Base-by-base conservation (phyloP, 1,284 basidiomycete species). In the Meripilus lineatus region DNA sequence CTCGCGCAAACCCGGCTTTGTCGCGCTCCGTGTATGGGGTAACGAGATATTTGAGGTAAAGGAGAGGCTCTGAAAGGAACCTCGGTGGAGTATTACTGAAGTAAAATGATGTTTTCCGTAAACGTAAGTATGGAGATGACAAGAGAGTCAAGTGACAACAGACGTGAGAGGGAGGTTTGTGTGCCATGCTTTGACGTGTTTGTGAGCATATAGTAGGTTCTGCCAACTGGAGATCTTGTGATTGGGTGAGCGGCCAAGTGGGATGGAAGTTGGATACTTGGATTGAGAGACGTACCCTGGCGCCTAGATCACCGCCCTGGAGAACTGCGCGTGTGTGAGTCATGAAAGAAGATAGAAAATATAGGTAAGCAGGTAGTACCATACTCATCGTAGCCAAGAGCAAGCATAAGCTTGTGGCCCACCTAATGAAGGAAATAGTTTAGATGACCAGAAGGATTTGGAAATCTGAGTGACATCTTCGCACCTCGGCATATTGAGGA, bases 261-360 rank as follows among this genome's bases (percentile, higher is more conserved):
- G 11, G 38, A 26, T 2, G 24, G 23, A n/a, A 7, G 17, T 4
- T 35, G 6, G 6, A 22, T 43, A 10, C 10, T 34, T 15, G 4
- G 22, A 13, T 18, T 32, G 17, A 21, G 17, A 7, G 14, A 50
- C 64, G 41, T 43, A 71, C 71, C 14, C 54, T 32, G 42, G 55
- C 59, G 3, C 72, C 72, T 69, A 68, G 72, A 53, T 74, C 72
- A 8, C 72, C 72, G 15, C 71, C 72, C 54, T 74, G 70, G 1
- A 66, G 64, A 1, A 74, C 71, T 72, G 37, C 13, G 3, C n/a
- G 3, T 6, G n/a, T 33, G 22, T 23, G 7, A 23, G 11, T 35
- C 18, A 20, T 17, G 10, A 18, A 30, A 10, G 6, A 20, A 7
- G 11, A 18, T 11, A 22, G 11, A 28, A 28, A 26, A 28, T 6